phyloP scores from a whole-genome alignment of 805 yeast genomes.

The Zygoascus biomembranicola region DNA sequence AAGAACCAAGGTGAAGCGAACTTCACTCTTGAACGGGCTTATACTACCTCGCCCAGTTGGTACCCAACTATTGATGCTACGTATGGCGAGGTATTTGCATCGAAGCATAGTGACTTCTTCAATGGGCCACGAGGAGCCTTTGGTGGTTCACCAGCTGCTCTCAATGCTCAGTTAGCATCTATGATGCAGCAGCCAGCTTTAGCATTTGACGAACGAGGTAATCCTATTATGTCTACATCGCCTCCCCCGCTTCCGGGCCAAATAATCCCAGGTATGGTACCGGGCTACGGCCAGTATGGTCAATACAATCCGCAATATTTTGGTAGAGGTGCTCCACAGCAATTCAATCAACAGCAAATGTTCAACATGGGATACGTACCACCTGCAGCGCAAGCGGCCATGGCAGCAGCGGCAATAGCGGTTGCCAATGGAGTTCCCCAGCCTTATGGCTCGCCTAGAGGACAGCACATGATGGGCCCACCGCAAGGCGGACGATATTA shows the following conservation, averaged over 20 bases:
- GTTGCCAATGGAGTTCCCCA: background rate
- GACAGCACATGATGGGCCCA: slow-evolving; percentile 6
- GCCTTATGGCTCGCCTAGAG: slow-evolving; percentile 1
- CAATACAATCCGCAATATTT: slow-evolving; percentile 15
- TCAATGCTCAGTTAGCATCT: slow-evolving; percentile 8
- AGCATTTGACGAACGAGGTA: slow-evolving; percentile 14
- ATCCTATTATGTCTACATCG: slow-evolving; percentile 11
- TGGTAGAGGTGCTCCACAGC: slow-evolving; percentile 14
- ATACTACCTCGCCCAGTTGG: slow-evolving; percentile 75
- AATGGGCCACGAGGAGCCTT: background rate
- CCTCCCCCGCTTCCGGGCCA: slow-evolving; percentile 13
- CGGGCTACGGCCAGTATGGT: slow-evolving; percentile 14
- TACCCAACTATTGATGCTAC: slow-evolving; percentile 45
- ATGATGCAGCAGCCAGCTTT: slow-evolving; percentile 12
- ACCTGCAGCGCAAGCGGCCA: background rate
- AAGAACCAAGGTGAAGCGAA: slow-evolving; percentile 14
- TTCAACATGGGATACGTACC: slow-evolving; percentile 14
- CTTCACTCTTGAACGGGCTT: slow-evolving; percentile 48
- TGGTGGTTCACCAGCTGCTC: slow-evolving; percentile 9
- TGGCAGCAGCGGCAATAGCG: slow-evolving; percentile 2
- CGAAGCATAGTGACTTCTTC: background rate
- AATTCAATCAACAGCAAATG: slow-evolving; percentile 3
- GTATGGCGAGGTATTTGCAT: slow-evolving; percentile 44
- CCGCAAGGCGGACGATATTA: slow-evolving; percentile 2
- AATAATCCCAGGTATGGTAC: slow-evolving; percentile 15